These are phyloP conservation scores for Fusarium sp. DNA, from an alignment of 2,329 filamentous ascomycete genomes.

Conservation along the genomic window DNA sequence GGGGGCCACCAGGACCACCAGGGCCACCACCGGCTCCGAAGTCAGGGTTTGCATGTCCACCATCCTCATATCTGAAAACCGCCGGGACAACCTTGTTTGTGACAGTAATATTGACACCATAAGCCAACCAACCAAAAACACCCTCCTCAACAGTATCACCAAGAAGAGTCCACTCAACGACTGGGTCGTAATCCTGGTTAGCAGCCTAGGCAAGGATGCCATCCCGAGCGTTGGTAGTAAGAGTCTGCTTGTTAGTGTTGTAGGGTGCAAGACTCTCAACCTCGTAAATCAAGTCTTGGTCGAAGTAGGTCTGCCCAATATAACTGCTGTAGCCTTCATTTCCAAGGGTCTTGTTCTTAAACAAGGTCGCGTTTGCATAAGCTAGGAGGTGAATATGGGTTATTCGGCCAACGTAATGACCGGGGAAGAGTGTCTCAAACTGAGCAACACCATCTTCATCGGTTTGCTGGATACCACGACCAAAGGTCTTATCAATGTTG, in stretches of 20 bases:
- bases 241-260: slow-evolving; percentile 55
- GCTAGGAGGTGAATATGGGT: slow-evolving; percentile 60
- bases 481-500: slow-evolving; percentile 50
- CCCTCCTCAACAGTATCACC: slow-evolving; percentile 64
- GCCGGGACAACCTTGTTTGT: slow-evolving; percentile 4
- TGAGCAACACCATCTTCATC: slow-evolving; percentile 56
- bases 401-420: slow-evolving; percentile 58
- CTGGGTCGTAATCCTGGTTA: slow-evolving; percentile 68
- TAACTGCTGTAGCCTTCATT: slow-evolving; percentile 60
- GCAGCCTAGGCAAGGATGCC: slow-evolving; percentile 47
- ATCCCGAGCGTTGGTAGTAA: slow-evolving; percentile 35
- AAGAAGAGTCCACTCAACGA: slow-evolving; percentile 68
- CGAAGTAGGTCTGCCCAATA: slow-evolving; percentile 73
- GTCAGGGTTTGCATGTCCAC: slow-evolving; percentile 9
- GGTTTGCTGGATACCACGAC: slow-evolving; percentile 54
- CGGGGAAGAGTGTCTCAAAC: slow-evolving; percentile 58
- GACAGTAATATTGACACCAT: slow-evolving; percentile 57
- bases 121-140: slow-evolving; percentile 64
- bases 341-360: slow-evolving; percentile 51
- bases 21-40: background rate
- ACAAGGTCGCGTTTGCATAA: slow-evolving; percentile 52
- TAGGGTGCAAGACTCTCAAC: slow-evolving; percentile 64
- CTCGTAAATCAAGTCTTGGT: slow-evolving; percentile 64
- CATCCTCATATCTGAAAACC: slow-evolving; percentile 13
- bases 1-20: background rate